phyloP scores from a whole-genome alignment of 331 rosid genomes.

The Dryas integrifolia region DNA sequence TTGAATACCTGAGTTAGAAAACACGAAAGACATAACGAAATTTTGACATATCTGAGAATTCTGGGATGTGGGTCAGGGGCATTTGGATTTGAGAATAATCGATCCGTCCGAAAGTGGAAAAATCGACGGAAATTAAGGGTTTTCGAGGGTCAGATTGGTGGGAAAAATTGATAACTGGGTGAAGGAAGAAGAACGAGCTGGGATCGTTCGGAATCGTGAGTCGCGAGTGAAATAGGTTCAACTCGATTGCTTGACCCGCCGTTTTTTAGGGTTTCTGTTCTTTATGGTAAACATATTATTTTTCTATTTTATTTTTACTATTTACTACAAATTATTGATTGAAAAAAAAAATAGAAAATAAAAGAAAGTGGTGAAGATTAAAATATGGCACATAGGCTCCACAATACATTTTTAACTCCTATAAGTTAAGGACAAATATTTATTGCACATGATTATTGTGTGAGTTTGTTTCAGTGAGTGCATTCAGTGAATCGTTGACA shows the following conservation, averaged over 20 bases:
- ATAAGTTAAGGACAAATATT: background rate
- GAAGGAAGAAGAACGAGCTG: slow-evolving; percentile 36
- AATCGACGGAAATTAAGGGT: slow-evolving; percentile 2
- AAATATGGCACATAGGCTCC: background rate
- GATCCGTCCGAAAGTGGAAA: background rate
- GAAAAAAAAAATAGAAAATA: background rate
- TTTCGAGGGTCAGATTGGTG: slow-evolving; percentile 7
- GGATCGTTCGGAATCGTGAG: slow-evolving; percentile 66
- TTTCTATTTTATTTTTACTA: background rate
- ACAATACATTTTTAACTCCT: background rate
- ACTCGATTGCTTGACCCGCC: slow-evolving; percentile 64
- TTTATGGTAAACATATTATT: background rate
- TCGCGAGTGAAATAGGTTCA: slow-evolving; percentile 54
- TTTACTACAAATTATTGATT: background rate
- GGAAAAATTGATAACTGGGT: slow-evolving; percentile 20
- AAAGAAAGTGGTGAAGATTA: background rate
- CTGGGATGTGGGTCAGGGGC: background rate
- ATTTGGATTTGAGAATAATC: slow-evolving; percentile 6
- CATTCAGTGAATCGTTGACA: background rate
- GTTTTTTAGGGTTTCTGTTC: slow-evolving; percentile 36
- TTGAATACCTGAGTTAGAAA: slow-evolving; percentile 13
- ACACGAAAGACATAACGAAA: background rate
- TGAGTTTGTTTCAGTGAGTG: slow-evolving; percentile 18
- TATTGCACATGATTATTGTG: background rate
- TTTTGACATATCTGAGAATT: slow-evolving; percentile 5